Conservation (phyloP, 352 stramenopile genomes). For the Phytophthora litchii region DNA sequence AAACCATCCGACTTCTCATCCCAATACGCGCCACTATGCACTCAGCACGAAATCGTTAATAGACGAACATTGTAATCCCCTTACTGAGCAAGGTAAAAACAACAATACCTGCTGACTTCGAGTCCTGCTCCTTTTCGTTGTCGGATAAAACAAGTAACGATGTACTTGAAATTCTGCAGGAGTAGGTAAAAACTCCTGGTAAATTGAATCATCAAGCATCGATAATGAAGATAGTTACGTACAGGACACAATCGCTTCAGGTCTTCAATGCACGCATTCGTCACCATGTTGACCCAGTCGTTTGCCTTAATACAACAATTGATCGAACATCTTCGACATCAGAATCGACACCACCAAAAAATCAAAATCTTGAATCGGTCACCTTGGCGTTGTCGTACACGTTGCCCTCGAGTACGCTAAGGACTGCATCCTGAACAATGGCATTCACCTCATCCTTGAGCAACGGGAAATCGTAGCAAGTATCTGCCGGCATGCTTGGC, state of each 20-base stretch:
- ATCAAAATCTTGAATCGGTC: neutral
- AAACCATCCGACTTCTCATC: conserved; percentile 77
- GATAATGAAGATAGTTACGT: conserved; percentile 3
- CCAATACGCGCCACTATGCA: conserved; percentile 60
- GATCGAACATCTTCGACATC: neutral
- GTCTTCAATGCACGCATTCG: conserved; percentile 69
- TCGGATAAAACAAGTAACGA: conserved; percentile 71
- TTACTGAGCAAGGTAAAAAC: neutral
- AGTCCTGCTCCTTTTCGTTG: conserved; percentile 71
- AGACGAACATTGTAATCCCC: neutral
- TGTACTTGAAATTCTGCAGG: conserved; percentile 85
- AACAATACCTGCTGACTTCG: conserved; percentile 55
- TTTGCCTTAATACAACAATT: conserved; percentile 44
- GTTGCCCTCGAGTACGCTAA: conserved; percentile 75
- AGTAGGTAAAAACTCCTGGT: too few species aligned
- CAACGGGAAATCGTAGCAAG: conserved; percentile 73
- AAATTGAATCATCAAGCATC: neutral
- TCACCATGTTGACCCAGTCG: conserved; percentile 76
- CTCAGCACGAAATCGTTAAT: neutral
- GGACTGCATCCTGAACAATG: conserved; percentile 76
- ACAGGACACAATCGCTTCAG: conserved; percentile 68
- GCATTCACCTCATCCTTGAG: conserved; percentile 76
- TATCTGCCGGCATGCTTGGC: conserved; percentile 38
- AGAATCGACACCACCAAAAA: neutral
- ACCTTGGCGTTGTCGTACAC: conserved; percentile 83